Base-by-base conservation (phyloP, 2,329 filamentous ascomycete species). In the Dothidotthia symphoricarpi region DNA sequence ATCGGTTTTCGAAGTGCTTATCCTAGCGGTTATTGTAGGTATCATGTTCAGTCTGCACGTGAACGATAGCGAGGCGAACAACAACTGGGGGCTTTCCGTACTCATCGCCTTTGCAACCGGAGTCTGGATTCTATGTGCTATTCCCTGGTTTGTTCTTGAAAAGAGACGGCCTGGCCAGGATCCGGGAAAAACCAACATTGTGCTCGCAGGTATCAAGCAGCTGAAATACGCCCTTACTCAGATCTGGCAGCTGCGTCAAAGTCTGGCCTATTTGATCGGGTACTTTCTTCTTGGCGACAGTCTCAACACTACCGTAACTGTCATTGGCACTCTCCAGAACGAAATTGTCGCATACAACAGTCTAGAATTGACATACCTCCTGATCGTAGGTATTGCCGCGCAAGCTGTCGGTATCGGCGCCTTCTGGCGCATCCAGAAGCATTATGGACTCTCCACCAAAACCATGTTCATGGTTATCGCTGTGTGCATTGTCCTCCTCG, bases 281-380 rank as follows among this genome's bases (percentile, higher is more conserved):
- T 86, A 84, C 55, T 85, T 86, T 56, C 69, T 86, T 2, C 74
- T 86, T 0, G 82, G 80, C n/a, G 83, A 86, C 61, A 81, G 78
- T 1, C 69, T 85, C 24, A 85, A 85, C 59, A 86, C 83, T 0
- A 84, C 82, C 0, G 79, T 85, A 4, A 85, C 83, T 0, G 81
- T 86, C 15, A 80, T 86, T 22, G 72, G 69, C 1, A 85, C 81
- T 0, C 63, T 85, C 4, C 83, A 86, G 54, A 85, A 85, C 49
- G 71, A 72, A 24, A 75, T 85, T 3, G 80, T 85, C 3, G 70
- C 73, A 3, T 86, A 84, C 62, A 80, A 83, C 53, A 82, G 80
- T 1, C 67, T 85, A 16, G 74, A 80, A 31, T 60, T 85, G 5
- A 84, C 81, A 0, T 85, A 85, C 52, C 73, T 86, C 7, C 67